Base-by-base conservation (phyloP, 495 filamentous ascomycete genomes). In the Podospora anserina region DNA sequence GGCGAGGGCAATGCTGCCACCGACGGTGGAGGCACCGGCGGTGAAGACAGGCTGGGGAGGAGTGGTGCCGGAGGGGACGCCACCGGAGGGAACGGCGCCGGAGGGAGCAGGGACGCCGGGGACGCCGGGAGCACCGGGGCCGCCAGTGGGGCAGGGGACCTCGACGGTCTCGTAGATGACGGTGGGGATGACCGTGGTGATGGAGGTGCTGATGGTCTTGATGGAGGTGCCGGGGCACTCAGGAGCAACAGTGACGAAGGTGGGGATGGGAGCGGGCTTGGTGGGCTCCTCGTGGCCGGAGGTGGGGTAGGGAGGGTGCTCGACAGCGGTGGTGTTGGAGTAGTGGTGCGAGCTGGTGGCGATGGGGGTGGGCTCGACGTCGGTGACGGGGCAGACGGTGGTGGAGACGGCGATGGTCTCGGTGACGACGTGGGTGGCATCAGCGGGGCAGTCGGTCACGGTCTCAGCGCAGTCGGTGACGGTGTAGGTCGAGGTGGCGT, bases 381-480 rank as follows among this genome's bases (percentile, higher is more conserved):
- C 39, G 69, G 69, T 66, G 69, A 78, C 71, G 64, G 78, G 76
- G 75, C 74, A 74, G 69, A 77, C 64, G 67, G 79, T 75, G 71
- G 76, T 77, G 32, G 70, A 71, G 67, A 77, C 70, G 56, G 75
- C 67, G 66, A 77, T 53, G 67, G 74, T 76, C 72, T 77, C 75
- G 68, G 75, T 77, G 62, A 79, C 74, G 60, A 75, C 64, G 26
- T 34, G 55, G 67, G 77, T 78, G 5, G 83, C 86, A 66, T 81
- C 70, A 32, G 85, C 85, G 27, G 87, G 88, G 82, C 88, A 90
- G 78, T 87, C 75, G 55, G 84, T 87, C 61, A 89, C 82, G 5
- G 81, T 86, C 23, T 87, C 75, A 55, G 85, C 83, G 74, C 87
- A 90, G 68, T 83, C 82, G 78, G 83, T 88, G 81, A 89, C 79